A percentile compares a stretch with the other conserved stretches of the same genome.
phyloP scores from a whole-genome alignment of 441 rosid species.

The Pelargonium myrrhifolium region DNA sequence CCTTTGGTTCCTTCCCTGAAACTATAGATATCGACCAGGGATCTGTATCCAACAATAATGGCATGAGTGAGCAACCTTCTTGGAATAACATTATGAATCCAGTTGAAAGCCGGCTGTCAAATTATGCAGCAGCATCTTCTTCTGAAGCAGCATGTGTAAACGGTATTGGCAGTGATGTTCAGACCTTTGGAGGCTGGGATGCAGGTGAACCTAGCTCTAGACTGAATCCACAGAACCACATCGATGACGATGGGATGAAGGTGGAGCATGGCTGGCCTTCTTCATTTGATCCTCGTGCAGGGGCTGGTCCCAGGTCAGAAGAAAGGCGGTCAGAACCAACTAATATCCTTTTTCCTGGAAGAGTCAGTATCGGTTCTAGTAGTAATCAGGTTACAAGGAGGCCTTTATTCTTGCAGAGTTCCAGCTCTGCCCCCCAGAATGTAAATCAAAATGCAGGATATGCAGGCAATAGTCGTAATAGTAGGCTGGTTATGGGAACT shows the following conservation, averaged over 20 bases:
- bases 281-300: conserved; percentile 27
- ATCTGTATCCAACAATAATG: conserved; percentile 28
- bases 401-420: conserved; percentile 36
- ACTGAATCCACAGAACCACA: conserved; percentile 36
- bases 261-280: conserved; percentile 41
- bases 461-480: conserved; percentile 31
- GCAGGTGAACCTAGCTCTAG: conserved; percentile 59
- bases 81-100: conserved; percentile 37
- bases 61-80: conserved; percentile 34
- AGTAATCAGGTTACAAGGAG: conserved; percentile 38
- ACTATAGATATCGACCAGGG: conserved; percentile 43
- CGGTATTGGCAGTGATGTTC: conserved; percentile 33
- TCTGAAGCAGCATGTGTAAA: conserved; percentile 31
- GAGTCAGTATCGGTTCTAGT: conserved; percentile 24
- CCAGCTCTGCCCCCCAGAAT: conserved; percentile 37
- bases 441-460: conserved; percentile 33
- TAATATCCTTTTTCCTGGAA: conserved; percentile 31
- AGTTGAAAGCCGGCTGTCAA: conserved; percentile 35
- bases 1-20: conserved; percentile 43
- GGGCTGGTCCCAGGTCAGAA: conserved; percentile 38
- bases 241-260: conserved; percentile 36
- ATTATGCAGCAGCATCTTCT: conserved; percentile 34
- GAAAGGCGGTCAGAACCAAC: conserved; percentile 39
- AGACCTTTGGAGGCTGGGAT: conserved; percentile 43
- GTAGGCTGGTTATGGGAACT: conserved; percentile 28